Conservation (phyloP, 805 yeast genomes). For the Kodamaea sagamina region DNA sequence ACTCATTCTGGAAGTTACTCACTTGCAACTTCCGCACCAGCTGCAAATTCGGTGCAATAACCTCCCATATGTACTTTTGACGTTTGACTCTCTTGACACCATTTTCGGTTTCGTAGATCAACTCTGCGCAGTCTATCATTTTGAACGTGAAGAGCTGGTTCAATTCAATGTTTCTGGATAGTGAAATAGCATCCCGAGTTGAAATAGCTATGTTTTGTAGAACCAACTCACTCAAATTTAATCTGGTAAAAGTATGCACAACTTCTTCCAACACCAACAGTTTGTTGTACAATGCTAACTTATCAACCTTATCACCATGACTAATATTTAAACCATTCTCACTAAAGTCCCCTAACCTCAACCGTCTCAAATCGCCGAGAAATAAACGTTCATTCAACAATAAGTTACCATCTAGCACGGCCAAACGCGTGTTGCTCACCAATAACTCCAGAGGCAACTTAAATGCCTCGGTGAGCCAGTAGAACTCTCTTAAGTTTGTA, state of each 20-base stretch:
- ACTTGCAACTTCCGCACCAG: slow-evolving; percentile 1
- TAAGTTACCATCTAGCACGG: slow-evolving; percentile 8
- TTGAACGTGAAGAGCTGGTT: not conserved
- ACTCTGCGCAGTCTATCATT: slow-evolving; percentile 10
- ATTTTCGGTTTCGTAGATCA: slow-evolving; percentile 7
- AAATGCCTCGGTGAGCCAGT: slow-evolving; percentile 11
- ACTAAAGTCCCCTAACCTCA: slow-evolving; percentile 7
- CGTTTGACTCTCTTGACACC: slow-evolving; percentile 6
- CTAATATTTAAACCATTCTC: slow-evolving; percentile 3
- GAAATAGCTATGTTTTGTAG: slow-evolving; percentile 7
- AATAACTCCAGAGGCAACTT: slow-evolving; percentile 9
- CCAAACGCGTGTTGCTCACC: not conserved
- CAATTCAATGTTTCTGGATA: not conserved
- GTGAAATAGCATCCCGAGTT: not conserved
- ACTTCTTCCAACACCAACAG: slow-evolving; percentile 4
- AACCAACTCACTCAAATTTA: slow-evolving; percentile 2
- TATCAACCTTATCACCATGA: not conserved
- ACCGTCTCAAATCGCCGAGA: not conserved
- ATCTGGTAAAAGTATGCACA: not conserved
- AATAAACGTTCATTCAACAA: not conserved
- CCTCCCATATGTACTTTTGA: slow-evolving; percentile 5
- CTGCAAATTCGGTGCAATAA: slow-evolving; percentile 4
- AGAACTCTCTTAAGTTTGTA: slow-evolving; percentile 9
- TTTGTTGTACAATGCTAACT: slow-evolving; percentile 4
- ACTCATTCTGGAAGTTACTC: slow-evolving; percentile 9